Percentiles rank a stretch among this genome's conserved stretches.
These are phyloP conservation scores for Lyophyllum atratum DNA, from an alignment of 768 basidiomycete species.

Conservation along the genomic window DNA sequence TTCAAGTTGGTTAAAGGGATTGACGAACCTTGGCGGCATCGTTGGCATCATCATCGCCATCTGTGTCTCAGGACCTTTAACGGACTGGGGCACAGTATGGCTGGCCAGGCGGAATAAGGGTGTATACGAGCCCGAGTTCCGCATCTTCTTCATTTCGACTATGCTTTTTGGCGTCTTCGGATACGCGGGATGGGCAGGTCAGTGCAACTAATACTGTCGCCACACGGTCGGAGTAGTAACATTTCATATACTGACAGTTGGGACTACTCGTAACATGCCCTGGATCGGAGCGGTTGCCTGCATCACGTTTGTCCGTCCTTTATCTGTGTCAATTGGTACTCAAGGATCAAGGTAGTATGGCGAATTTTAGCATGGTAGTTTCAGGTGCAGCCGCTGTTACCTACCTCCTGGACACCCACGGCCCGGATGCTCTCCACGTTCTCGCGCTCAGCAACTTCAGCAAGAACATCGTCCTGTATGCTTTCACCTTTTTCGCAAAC, in stretches of 20 bases:
- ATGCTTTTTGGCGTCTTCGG: slow-evolving; percentile 48
- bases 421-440: slow-evolving; percentile 39
- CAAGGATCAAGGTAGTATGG: slow-evolving; percentile 26
- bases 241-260: slow-evolving; percentile 24
- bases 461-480: slow-evolving; percentile 49
- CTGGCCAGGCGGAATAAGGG: slow-evolving; percentile 44
- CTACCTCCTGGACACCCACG: slow-evolving; percentile 48
- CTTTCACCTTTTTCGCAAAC: slow-evolving; percentile 45
- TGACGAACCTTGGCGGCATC: slow-evolving; percentile 44
- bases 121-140: slow-evolving; percentile 48
- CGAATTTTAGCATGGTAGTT: slow-evolving; percentile 46
- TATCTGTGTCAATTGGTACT: neutral
- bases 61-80: slow-evolving; percentile 37
- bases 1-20: slow-evolving; percentile 21
- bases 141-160: slow-evolving; percentile 39
- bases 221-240: neutral
- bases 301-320: slow-evolving; percentile 24
- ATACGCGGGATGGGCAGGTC: slow-evolving; percentile 47
- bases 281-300: slow-evolving; percentile 48
- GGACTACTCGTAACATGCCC: slow-evolving; percentile 40
- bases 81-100: slow-evolving; percentile 45
- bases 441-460: slow-evolving; percentile 43
- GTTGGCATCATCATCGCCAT: slow-evolving; percentile 43
- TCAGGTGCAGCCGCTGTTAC: slow-evolving; percentile 43
- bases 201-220: neutral